phyloP scores from a whole-genome alignment of 2,329 filamentous ascomycete species.

The Leptographium flavum region DNA sequence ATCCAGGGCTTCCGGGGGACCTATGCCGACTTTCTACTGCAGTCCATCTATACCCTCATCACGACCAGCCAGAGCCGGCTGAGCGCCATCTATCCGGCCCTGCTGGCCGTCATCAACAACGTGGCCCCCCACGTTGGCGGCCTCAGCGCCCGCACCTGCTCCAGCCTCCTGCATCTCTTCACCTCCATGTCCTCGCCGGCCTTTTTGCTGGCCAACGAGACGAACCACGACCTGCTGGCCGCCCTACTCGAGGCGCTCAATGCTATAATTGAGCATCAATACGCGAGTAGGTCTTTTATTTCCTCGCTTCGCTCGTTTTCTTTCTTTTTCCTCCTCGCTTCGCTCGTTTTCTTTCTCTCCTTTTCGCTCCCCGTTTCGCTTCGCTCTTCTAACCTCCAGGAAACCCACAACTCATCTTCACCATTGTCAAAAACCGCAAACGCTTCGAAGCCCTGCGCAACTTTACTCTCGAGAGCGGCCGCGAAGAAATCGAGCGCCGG shows the following conservation, averaged over 20 bases:
- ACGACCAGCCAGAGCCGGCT: conserved; percentile 82
- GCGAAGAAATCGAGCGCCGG: conserved; percentile 77
- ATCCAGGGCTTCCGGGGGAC: conserved; percentile 75
- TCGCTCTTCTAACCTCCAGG: conserved; percentile 26
- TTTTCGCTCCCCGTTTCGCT: too few relatives aligned
- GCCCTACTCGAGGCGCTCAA: conserved; percentile 83
- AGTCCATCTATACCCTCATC: conserved; percentile 87
- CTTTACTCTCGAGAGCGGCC: conserved; percentile 84
- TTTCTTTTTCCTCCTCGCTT: too few relatives aligned
- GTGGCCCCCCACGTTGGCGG: conserved; percentile 73
- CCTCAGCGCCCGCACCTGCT: conserved; percentile 59
- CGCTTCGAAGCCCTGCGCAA: conserved; percentile 72
- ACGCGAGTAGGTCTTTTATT: conserved; percentile 44
- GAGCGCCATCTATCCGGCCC: conserved; percentile 79
- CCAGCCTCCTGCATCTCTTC: conserved; percentile 77
- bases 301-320: too few relatives aligned
- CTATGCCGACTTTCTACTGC: conserved; percentile 88
- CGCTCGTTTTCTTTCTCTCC: too few relatives aligned
- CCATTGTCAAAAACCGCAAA: conserved; percentile 65
- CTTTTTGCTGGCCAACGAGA: conserved; percentile 84
- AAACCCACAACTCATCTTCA: conserved; percentile 70
- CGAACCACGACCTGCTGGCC: conserved; percentile 67
- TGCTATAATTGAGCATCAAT: conserved; percentile 79
- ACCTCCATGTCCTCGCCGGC: conserved; percentile 85
- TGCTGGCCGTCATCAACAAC: conserved; percentile 88